phyloP scores from a whole-genome alignment of 176 grass and related monocot species.

The Typha latifolia region DNA sequence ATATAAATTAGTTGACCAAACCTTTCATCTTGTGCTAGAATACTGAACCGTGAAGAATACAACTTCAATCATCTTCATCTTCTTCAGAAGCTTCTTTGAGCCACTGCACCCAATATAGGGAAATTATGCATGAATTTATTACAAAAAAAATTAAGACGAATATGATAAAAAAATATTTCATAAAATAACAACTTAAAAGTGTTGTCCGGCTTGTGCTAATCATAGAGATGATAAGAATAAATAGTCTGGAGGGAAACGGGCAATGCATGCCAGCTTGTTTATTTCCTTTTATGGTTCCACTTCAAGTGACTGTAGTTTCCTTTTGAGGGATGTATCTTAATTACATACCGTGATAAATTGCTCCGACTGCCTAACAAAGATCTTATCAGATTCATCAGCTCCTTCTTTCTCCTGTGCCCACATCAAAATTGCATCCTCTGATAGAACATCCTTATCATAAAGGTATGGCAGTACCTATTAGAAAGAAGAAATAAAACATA shows the following conservation, averaged over 20 bases:
- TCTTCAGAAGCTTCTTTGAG: conserved; percentile 74
- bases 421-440: conserved; percentile 77
- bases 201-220: too few relatives aligned
- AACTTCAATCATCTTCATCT: conserved; percentile 43
- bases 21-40: too few relatives aligned
- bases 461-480: conserved; percentile 49
- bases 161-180: neutral
- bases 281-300: neutral
- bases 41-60: neutral
- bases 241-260: too few relatives aligned
- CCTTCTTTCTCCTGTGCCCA: conserved; percentile 71
- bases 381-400: conserved; percentile 78
- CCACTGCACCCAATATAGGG: conserved; percentile 29
- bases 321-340: neutral
- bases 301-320: neutral
- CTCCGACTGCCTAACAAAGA: conserved; percentile 68
- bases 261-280: too few relatives aligned
- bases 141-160: neutral
- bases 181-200: neutral
- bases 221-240: too few relatives aligned
- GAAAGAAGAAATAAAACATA: neutral
- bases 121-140: neutral
- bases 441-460: conserved; percentile 61
- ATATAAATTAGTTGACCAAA: too few relatives aligned
- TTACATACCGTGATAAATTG: conserved; percentile 61